A percentile compares a stretch with the other conserved stretches of the same genome.
phyloP scores from a whole-genome alignment of 768 basidiomycete species.

The Porphyrellus cyaneotinctus region DNA sequence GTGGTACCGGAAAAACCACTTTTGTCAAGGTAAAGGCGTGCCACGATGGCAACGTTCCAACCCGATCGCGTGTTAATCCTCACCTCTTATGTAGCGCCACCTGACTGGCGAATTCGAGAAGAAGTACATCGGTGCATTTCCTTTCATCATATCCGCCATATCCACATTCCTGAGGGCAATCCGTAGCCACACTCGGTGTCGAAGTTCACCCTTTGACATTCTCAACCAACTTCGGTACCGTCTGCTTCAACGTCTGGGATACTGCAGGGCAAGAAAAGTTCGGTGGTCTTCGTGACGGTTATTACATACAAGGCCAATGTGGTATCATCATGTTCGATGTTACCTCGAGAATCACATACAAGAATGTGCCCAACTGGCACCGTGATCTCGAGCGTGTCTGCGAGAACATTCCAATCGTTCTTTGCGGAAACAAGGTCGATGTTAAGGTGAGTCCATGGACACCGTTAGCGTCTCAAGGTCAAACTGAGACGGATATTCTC shows the following conservation, averaged over 20 bases:
- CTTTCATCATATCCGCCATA: conserved; percentile 9
- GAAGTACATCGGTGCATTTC: conserved; percentile 89
- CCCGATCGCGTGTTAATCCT: conserved; percentile 59
- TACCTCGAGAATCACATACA: conserved; percentile 99
- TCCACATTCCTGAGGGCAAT: conserved; percentile 10
- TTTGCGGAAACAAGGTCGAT: conserved; percentile 99
- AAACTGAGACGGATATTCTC: conserved; percentile 7
- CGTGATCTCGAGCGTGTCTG: conserved; percentile 99
- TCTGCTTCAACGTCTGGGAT: conserved; percentile 99
- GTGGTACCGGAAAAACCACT: conserved; percentile 96
- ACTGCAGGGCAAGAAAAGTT: conserved; percentile 99
- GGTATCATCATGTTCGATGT: conserved; percentile 99
- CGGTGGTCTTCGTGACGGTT: conserved; percentile 95
- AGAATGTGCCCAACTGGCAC: conserved; percentile 99
- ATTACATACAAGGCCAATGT: conserved; percentile 96
- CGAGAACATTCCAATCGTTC: conserved; percentile 98
- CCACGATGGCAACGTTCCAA: conserved; percentile 18
- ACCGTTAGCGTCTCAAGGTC: not conserved
- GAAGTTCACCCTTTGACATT: conserved; percentile 97
- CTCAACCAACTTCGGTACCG: conserved; percentile 97
- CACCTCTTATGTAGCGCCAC: conserved; percentile 65
- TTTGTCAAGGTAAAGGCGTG: conserved; percentile 81
- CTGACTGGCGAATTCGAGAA: conserved; percentile 99
- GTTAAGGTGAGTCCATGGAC: conserved; percentile 70
- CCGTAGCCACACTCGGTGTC: conserved; percentile 93